These are phyloP conservation scores for Halophytophthora batemanensis DNA, from an alignment of 352 stramenopile genomes.

Conservation along the genomic window DNA sequence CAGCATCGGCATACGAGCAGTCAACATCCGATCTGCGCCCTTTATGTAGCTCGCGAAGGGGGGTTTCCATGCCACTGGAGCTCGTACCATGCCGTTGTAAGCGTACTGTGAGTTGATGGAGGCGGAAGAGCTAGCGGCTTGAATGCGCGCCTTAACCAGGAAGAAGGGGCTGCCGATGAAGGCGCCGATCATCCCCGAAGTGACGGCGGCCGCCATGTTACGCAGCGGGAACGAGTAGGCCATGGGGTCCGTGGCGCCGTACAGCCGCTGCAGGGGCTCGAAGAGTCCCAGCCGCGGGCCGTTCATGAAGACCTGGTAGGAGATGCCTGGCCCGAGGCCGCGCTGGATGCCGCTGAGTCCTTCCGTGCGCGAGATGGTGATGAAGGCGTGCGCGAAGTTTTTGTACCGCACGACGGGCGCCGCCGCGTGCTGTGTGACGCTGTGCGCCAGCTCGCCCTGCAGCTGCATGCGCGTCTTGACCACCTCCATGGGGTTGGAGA, in stretches of 20 bases:
- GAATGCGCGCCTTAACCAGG: constrained; percentile 82
- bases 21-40: too few species aligned
- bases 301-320: constrained; percentile 85
- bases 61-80: neutral
- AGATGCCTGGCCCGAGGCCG: constrained; percentile 71
- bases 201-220: constrained; percentile 72
- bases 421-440: constrained; percentile 24
- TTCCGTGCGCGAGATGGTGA: constrained; percentile 76
- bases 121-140: constrained; percentile 67
- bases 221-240: constrained; percentile 67
- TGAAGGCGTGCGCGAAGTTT: constrained; percentile 86
- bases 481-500: constrained; percentile 89
- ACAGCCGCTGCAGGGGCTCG: constrained; percentile 75
- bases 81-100: constrained; percentile 75
- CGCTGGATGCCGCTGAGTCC: constrained; percentile 77
- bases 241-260: constrained; percentile 76
- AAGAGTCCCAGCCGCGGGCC: constrained; percentile 73
- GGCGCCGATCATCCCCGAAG: constrained; percentile 74
- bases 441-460: constrained; percentile 74
- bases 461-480: constrained; percentile 90
- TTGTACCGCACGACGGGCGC: constrained; percentile 62
- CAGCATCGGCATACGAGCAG: neutral
- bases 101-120: constrained; percentile 84
- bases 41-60: too few species aligned
- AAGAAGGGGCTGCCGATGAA: constrained; percentile 83